These are phyloP conservation scores for Hypocrella siamensis DNA, from an alignment of 2,329 filamentous ascomycete genomes.

Conservation along the genomic window DNA sequence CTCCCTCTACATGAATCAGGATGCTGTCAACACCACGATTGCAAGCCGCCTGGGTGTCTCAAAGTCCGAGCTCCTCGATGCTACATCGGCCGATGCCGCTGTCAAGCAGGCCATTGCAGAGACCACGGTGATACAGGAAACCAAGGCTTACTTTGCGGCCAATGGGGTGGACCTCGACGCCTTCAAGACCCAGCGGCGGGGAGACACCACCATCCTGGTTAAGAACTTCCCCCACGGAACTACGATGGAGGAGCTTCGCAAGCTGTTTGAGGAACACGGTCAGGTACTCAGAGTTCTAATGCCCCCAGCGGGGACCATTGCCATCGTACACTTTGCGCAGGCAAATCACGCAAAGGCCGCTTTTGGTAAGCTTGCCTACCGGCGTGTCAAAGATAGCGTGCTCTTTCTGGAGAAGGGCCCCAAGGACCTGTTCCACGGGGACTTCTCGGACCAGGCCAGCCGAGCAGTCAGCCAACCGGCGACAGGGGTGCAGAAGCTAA, in stretches of 20 bases:
- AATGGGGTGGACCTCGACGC: slow-evolving; percentile 86
- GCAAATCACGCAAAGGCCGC: slow-evolving; percentile 67
- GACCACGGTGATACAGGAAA: slow-evolving; percentile 91
- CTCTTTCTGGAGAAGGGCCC: slow-evolving; percentile 91
- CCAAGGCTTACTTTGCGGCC: slow-evolving; percentile 74
- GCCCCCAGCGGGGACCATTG: slow-evolving; percentile 84
- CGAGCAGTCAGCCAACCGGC: slow-evolving; percentile 18
- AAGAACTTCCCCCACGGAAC: slow-evolving; percentile 91
- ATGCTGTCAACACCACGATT: slow-evolving; percentile 83
- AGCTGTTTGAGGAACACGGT: slow-evolving; percentile 74
- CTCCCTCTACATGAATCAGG: slow-evolving; percentile 96
- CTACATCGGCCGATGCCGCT: slow-evolving; percentile 85
- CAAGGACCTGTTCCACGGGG: slow-evolving; percentile 52
- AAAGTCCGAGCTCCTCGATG: slow-evolving; percentile 84
- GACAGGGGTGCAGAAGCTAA: slow-evolving; percentile 42
- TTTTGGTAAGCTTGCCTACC: slow-evolving; percentile 74
- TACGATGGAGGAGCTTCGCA: slow-evolving; percentile 60
- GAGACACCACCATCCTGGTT: slow-evolving; percentile 75
- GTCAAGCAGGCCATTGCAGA: slow-evolving; percentile 96
- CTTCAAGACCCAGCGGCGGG: slow-evolving; percentile 72
- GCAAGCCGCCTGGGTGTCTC: slow-evolving; percentile 75
- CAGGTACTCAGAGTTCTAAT: slow-evolving; percentile 70
- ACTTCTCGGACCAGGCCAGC: slow-evolving; percentile 12
- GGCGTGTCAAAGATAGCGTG: slow-evolving; percentile 78
- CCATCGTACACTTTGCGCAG: slow-evolving; percentile 77